Percentiles rank a stretch among this genome's conserved stretches.
Conservation (phyloP, 495 filamentous ascomycete species). For the Aspergillus sclerotioniger region DNA sequence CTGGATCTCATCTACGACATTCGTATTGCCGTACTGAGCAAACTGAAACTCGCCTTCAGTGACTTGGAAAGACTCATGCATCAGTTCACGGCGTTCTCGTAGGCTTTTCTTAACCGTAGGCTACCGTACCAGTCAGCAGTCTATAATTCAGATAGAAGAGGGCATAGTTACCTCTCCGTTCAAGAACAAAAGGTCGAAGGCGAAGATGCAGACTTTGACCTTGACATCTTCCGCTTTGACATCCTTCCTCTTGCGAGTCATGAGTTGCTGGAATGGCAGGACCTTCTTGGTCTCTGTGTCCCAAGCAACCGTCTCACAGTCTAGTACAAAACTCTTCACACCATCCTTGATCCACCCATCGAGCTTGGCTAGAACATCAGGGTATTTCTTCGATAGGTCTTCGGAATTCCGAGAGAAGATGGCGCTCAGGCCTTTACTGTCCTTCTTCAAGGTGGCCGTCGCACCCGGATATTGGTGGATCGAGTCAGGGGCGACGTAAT, state of each 20-base stretch:
- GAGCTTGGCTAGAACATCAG: constrained; percentile 86
- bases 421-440: constrained; percentile 67
- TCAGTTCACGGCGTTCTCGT: constrained; percentile 74
- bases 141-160: constrained; percentile 11
- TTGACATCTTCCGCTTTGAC: constrained; percentile 97
- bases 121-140: constrained; percentile 26
- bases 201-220: constrained; percentile 96
- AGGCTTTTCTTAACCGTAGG: constrained; percentile 83
- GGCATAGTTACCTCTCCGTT: constrained; percentile 70
- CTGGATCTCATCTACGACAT: constrained; percentile 89
- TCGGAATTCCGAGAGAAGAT: constrained; percentile 98
- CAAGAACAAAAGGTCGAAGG: constrained; percentile 90
- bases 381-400: constrained; percentile 95
- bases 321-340: constrained; percentile 91
- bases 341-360: constrained; percentile 83
- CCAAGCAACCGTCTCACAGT: constrained; percentile 99
- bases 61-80: constrained; percentile 69
- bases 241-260: constrained; percentile 97
- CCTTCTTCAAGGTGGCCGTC: constrained; percentile 42
- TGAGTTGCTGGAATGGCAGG: constrained; percentile 92
- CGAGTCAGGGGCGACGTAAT: constrained; percentile 86
- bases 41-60: constrained; percentile 90
- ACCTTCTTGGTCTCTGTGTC: constrained; percentile 90
- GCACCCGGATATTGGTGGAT: constrained; percentile 59
- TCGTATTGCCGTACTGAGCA: constrained; percentile 83